phyloP scores from a whole-genome alignment of 371 early-diverging fungal genomes.

The Chytridiales sp. region DNA sequence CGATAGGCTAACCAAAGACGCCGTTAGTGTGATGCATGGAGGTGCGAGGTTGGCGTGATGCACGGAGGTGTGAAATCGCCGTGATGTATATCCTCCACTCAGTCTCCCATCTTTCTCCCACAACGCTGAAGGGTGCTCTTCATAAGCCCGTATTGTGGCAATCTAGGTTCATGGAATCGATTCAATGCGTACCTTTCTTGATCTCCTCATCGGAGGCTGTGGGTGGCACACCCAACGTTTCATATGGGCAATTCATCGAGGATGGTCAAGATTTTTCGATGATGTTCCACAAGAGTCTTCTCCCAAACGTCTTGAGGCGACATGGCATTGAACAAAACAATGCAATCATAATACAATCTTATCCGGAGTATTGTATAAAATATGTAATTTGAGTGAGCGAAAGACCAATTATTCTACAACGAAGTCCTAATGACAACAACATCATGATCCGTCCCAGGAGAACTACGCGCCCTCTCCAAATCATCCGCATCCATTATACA shows the following conservation, averaged over 20 bases:
- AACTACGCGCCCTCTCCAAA: slow-evolving; percentile 61
- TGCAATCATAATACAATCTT: too few relatives aligned
- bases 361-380: too few relatives aligned
- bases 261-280: background rate
- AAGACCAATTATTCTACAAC: slow-evolving; percentile 4
- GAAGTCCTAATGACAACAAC: slow-evolving; percentile 41
- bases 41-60: background rate
- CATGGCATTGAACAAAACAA: too few relatives aligned
- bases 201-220: slow-evolving; percentile 29
- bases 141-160: too few relatives aligned
- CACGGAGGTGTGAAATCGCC: too few relatives aligned
- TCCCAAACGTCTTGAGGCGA: too few relatives aligned
- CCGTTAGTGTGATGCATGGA: background rate
- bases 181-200: slow-evolving; percentile 30
- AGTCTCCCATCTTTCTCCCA: too few relatives aligned
- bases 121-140: too few relatives aligned
- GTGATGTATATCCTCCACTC: too few relatives aligned
- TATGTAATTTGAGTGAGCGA: too few relatives aligned
- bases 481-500: slow-evolving; percentile 62
- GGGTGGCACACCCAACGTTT: slow-evolving; percentile 16
- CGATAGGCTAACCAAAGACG: slow-evolving; percentile 30
- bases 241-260: slow-evolving; percentile 19
- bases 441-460: slow-evolving; percentile 71
- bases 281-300: too few relatives aligned
- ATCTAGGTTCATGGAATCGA: too few relatives aligned